Conservation (phyloP, 768 basidiomycete species). For the Kwoniella newhampshirensis region DNA sequence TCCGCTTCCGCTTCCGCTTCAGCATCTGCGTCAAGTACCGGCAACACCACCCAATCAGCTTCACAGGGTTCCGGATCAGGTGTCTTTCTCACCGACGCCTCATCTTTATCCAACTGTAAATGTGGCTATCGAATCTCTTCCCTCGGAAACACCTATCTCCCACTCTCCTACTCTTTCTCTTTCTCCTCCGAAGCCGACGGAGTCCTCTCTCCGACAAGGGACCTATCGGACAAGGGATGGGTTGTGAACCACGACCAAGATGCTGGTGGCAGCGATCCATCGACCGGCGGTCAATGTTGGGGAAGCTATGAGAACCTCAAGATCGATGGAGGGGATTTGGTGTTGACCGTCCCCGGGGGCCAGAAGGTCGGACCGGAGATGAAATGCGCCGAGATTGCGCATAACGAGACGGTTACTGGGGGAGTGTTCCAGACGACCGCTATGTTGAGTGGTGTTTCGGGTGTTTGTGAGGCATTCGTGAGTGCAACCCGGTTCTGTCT, state of each 20-base stretch:
- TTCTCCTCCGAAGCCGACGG: constrained; percentile 1
- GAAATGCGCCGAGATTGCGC: constrained; percentile 17
- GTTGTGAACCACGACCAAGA: constrained; percentile 9
- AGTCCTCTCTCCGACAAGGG: neutral
- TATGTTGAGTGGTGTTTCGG: neutral
- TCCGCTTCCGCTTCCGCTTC: neutral
- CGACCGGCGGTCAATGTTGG: neutral
- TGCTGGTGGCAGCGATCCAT: constrained; percentile 6
- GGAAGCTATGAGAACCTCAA: neutral
- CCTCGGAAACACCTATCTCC: constrained; percentile 6
- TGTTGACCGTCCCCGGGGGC: constrained; percentile 8
- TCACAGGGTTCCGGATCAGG: too few species aligned
- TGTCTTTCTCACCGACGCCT: constrained; percentile 1
- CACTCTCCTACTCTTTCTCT: constrained; percentile 4
- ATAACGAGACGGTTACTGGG: constrained; percentile 1
- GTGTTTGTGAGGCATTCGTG: constrained; percentile 16
- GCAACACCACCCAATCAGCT: neutral
- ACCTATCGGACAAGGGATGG: constrained; percentile 8
- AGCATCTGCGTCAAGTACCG: neutral
- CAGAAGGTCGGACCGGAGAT: constrained; percentile 5
- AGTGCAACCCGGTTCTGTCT: neutral
- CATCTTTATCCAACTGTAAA: constrained; percentile 4
- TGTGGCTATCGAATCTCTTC: constrained; percentile 8
- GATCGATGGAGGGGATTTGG: constrained; percentile 5
- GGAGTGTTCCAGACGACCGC: constrained; percentile 19